phyloP scores from a whole-genome alignment of 345 rosid genomes.

The Linum usitatissimum region DNA sequence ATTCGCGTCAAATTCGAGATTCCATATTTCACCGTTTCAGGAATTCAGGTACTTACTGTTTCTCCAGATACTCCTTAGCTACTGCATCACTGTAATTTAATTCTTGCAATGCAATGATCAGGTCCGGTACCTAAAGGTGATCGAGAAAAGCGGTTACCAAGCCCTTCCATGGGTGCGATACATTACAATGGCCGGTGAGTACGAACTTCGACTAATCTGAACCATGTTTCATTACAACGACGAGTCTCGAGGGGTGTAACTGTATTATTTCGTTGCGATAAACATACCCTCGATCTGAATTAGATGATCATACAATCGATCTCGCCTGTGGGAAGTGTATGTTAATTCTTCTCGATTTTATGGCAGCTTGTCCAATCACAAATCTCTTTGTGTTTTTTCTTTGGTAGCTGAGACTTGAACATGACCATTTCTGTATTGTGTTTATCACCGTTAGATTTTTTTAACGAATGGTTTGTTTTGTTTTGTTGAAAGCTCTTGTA shows the following conservation, averaged over 20 bases:
- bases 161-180: slow-evolving; percentile 99
- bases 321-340: no score
- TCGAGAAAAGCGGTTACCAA: slow-evolving; percentile 95
- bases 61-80: not conserved
- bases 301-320: no score
- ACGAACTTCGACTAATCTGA: slow-evolving; percentile 45
- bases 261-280: no score
- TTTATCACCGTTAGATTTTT: no score
- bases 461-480: no score
- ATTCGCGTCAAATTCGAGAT: slow-evolving; percentile 73
- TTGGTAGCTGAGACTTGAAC: no score
- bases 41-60: slow-evolving; percentile 58
- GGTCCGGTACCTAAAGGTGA: slow-evolving; percentile 96
- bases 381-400: no score
- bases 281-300: no score
- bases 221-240: no score
- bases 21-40: slow-evolving; percentile 82
- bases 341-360: not conserved
- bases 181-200: slow-evolving; percentile 98
- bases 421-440: no score
- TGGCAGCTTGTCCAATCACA: not conserved
- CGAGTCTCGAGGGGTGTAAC: no score
- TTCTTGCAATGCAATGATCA: slow-evolving; percentile 4
- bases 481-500: no score
- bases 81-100: not conserved